Evolutionary conservation across 1,284 basidiomycete species (phyloP).

Genomic region (Apiotrichum mycotoxinovorans): DNA sequence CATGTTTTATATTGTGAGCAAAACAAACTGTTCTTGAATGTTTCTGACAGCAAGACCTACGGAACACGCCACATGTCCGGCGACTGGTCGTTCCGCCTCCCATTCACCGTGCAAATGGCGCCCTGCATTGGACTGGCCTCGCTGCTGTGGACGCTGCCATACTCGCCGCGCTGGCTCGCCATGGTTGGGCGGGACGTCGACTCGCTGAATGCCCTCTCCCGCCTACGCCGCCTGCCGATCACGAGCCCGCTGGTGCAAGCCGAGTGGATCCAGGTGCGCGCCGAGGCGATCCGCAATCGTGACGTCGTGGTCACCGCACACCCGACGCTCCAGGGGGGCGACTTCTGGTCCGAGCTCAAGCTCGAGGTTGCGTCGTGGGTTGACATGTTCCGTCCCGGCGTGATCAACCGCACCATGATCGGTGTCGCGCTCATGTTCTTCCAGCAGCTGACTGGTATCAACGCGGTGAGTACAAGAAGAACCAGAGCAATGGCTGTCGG

Average conservation of each 20-base stretch:
- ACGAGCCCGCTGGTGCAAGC: constrained; percentile 25
- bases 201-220: constrained; percentile 20
- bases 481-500: too few relatives aligned
- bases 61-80: constrained; percentile 16
- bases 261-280: constrained; percentile 33
- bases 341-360: neutral
- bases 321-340: neutral
- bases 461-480: too few relatives aligned
- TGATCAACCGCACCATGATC: constrained; percentile 2
- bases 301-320: constrained; percentile 5
- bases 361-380: neutral
- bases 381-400: constrained; percentile 3
- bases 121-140: constrained; percentile 27
- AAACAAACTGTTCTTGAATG: too few relatives aligned
- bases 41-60: constrained; percentile 7
- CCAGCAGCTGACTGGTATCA: constrained; percentile 18
- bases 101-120: constrained; percentile 1
- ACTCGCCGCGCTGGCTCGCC: constrained; percentile 60
- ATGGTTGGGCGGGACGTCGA: constrained; percentile 41
- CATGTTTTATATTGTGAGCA: constrained; percentile 8
- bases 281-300: constrained; percentile 15
- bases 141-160: constrained; percentile 46
- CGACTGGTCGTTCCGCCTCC: constrained; percentile 26
- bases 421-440: constrained; percentile 17
- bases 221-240: constrained; percentile 27